Evolutionary conservation across 2,329 filamentous ascomycete species (phyloP).

Genomic region (Xylaria sp.): DNA sequence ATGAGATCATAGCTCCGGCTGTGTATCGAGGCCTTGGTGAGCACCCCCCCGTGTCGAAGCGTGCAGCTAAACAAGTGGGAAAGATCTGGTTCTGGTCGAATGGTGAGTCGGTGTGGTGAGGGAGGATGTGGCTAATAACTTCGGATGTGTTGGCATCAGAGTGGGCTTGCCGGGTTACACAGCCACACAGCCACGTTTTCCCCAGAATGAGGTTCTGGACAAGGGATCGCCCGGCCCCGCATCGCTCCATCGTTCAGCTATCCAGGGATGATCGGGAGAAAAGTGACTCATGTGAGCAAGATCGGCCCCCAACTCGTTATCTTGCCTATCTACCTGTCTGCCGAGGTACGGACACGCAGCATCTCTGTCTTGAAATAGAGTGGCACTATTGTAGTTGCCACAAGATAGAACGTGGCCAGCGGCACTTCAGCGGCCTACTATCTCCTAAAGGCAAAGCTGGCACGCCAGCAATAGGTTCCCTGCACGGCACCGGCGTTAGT

Average conservation of each 20-base stretch:
- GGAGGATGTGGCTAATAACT: slow-evolving; percentile 24
- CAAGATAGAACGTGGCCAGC: neutral
- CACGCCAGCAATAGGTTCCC: neutral
- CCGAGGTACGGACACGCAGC: no score
- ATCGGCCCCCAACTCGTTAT: neutral
- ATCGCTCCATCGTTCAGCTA: slow-evolving; percentile 5
- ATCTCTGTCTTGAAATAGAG: neutral
- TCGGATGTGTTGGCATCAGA: slow-evolving; percentile 21
- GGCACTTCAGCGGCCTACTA: neutral
- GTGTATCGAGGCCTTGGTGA: slow-evolving; percentile 6
- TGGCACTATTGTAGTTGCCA: neutral
- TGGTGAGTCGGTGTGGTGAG: slow-evolving; percentile 14
- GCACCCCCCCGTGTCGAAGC: slow-evolving; percentile 11
- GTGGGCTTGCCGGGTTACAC: slow-evolving; percentile 3
- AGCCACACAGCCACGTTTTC: slow-evolving; percentile 21
- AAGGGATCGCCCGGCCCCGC: slow-evolving; percentile 18
- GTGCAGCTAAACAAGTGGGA: slow-evolving; percentile 3
- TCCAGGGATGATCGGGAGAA: neutral
- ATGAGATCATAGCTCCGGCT: slow-evolving; percentile 26
- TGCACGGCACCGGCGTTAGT: neutral
- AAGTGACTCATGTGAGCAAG: neutral
- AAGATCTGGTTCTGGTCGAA: slow-evolving; percentile 10
- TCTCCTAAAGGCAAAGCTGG: neutral
- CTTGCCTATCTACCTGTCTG: neutral
- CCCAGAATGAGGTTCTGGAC: slow-evolving; percentile 3